A percentile compares a stretch with the other conserved stretches of the same genome.
Conservation (phyloP, 306 rosid species). For the Quercus robur region DNA sequence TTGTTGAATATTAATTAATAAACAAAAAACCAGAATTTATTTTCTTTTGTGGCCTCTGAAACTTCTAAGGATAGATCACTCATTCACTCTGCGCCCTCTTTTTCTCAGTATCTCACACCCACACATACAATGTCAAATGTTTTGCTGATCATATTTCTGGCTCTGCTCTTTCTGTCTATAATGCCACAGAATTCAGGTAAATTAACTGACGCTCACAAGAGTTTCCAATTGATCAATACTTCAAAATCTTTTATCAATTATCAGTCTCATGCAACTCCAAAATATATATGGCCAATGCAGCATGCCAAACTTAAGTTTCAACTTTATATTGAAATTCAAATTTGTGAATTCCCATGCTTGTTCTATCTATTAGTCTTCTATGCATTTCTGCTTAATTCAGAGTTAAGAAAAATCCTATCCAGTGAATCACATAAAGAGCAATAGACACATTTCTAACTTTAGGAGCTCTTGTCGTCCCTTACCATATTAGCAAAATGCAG, state of each 20-base stretch:
- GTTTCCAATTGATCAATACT: background rate
- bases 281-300: background rate
- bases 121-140: constrained; percentile 33
- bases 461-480: background rate
- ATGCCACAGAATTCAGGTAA: constrained; percentile 56
- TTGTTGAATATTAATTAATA: too few relatives aligned
- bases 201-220: background rate
- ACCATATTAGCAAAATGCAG: too few relatives aligned
- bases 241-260: background rate
- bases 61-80: background rate
- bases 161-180: constrained; percentile 46
- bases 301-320: background rate
- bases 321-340: background rate
- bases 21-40: too few relatives aligned
- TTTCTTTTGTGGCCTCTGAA: background rate
- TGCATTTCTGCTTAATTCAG: background rate
- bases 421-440: too few relatives aligned
- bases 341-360: background rate
- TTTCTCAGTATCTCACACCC: constrained; percentile 11
- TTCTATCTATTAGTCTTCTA: background rate
- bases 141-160: constrained; percentile 27
- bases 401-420: background rate
- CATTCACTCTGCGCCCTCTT: constrained; percentile 8
- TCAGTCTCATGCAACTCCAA: background rate
- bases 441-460: background rate